Conservation (phyloP, 257 asterid species). For the Scutellaria galericulata region DNA sequence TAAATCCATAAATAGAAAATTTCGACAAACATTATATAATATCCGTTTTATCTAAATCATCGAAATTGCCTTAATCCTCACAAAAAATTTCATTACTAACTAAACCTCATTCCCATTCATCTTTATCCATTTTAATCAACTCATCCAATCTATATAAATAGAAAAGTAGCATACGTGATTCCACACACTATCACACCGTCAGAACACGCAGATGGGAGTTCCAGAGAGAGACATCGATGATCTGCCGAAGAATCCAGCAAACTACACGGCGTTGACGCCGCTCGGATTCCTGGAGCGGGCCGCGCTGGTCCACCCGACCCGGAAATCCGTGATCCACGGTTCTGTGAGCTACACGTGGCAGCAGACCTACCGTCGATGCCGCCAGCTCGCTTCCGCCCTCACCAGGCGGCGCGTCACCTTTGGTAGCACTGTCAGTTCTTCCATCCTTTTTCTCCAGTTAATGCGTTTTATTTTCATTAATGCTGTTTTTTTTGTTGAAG, state of each 20-base stretch:
- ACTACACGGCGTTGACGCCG: slow-evolving; percentile 83
- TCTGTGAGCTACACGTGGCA: slow-evolving; percentile 75
- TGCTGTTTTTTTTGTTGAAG: background rate
- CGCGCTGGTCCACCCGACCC: slow-evolving; percentile 74
- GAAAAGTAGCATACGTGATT: background rate
- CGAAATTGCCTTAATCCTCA: too few relatives aligned
- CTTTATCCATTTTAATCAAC: background rate
- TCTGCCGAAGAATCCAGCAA: slow-evolving; percentile 83
- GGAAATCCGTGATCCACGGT: slow-evolving; percentile 76
- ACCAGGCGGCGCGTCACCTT: slow-evolving; percentile 59
- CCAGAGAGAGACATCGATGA: slow-evolving; percentile 81
- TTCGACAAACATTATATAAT: too few relatives aligned
- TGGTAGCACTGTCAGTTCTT: slow-evolving; percentile 74
- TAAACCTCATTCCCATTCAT: too few relatives aligned
- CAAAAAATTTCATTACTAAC: too few relatives aligned
- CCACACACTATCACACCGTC: slow-evolving; percentile 17
- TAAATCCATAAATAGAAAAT: too few relatives aligned
- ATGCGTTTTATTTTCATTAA: background rate
- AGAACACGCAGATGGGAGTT: slow-evolving; percentile 37
- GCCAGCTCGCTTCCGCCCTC: slow-evolving; percentile 93
- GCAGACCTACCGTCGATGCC: slow-evolving; percentile 89
- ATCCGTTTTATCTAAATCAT: too few relatives aligned
- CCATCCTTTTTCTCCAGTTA: background rate
- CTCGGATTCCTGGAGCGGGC: slow-evolving; percentile 84
- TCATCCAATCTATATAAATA: background rate